Evolutionary conservation across 768 basidiomycete genomes (phyloP).

Genomic region (Sistotremastrum suecicum): DNA sequence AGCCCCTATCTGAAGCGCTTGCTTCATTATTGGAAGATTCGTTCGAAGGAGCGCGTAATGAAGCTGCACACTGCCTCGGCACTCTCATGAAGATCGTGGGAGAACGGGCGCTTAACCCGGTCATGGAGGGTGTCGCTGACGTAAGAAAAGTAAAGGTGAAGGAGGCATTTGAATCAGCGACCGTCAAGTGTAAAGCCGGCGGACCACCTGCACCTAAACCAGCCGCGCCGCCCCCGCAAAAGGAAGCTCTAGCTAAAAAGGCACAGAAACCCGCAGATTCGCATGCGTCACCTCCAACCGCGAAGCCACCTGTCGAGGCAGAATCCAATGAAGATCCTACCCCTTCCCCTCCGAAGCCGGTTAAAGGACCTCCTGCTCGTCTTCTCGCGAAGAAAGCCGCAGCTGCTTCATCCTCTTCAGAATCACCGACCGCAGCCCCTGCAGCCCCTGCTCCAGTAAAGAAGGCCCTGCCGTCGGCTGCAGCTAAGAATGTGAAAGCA

Average conservation of each 20-base stretch:
- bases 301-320: background rate
- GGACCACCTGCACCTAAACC: conserved; percentile 31
- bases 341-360: background rate
- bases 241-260: conserved; percentile 14
- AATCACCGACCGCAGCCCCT: conserved; percentile 10
- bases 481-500: conserved; percentile 32
- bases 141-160: conserved; percentile 85
- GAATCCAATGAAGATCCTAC: background rate
- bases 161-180: conserved; percentile 83
- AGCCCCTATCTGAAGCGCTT: conserved; percentile 66
- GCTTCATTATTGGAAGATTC: conserved; percentile 73
- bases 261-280: conserved; percentile 1
- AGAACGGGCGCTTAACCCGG: conserved; percentile 76
- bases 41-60: conserved; percentile 75
- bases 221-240: conserved; percentile 20
- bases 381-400: conserved; percentile 18
- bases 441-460: conserved; percentile 16
- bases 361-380: background rate
- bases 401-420: conserved; percentile 7
- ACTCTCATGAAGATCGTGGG: conserved; percentile 95
- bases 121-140: conserved; percentile 76
- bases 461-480: conserved; percentile 20
- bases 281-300: conserved; percentile 8
- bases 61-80: conserved; percentile 81
- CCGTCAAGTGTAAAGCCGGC: conserved; percentile 77